phyloP scores from a whole-genome alignment of 805 yeast species.

The Naumovozyma castellii region DNA sequence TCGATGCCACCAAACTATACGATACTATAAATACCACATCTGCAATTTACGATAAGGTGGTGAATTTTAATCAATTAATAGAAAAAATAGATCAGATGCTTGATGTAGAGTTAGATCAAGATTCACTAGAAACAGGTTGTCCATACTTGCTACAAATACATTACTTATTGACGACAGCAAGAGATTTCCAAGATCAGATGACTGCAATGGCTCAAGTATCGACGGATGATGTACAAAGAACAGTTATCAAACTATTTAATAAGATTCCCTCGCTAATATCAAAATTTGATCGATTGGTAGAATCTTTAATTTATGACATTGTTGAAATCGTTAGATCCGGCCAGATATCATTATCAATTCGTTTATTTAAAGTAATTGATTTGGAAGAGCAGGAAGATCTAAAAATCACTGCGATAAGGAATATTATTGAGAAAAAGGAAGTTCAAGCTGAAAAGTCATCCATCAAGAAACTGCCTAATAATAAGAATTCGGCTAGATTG shows the following conservation, averaged over 20 bases:
- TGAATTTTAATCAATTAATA: conserved; percentile 43
- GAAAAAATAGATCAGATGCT: conserved; percentile 44
- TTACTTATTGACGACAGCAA: conserved; percentile 54
- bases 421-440: conserved; percentile 26
- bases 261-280: conserved; percentile 32
- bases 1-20: conserved; percentile 55
- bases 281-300: conserved; percentile 56
- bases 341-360: conserved; percentile 57
- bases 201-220: conserved; percentile 42
- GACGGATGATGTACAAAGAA: conserved; percentile 57
- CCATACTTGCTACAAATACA: conserved; percentile 59
- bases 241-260: conserved; percentile 40
- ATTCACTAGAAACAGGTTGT: conserved; percentile 32
- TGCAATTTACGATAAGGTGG: conserved; percentile 52
- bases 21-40: conserved; percentile 66
- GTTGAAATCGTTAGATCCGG: conserved; percentile 67
- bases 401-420: conserved; percentile 34
- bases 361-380: conserved; percentile 69
- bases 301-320: conserved; percentile 54
- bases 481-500: conserved; percentile 8
- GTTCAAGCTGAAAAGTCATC: conserved; percentile 22
- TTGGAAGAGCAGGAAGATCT: conserved; percentile 73
- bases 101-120: conserved; percentile 32
- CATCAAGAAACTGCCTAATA: conserved; percentile 22
- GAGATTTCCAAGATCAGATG: conserved; percentile 74